A percentile compares a stretch with the other conserved stretches of the same genome.
These are phyloP conservation scores for Phycomyces nitens DNA, from an alignment of 192 early-diverging fungal genomes.

Conservation along the genomic window DNA sequence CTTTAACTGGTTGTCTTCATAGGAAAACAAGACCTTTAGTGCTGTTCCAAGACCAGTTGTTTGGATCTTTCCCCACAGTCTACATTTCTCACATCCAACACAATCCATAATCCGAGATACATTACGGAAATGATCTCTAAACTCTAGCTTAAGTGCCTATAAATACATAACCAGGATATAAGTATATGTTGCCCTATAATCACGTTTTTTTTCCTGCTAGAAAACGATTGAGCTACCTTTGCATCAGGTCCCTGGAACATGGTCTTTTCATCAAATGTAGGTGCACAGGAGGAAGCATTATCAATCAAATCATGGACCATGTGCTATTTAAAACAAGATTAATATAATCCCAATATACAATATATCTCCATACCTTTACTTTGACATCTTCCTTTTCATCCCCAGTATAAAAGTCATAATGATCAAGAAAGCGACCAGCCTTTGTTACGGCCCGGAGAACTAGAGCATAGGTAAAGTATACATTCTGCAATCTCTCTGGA, in stretches of 20 bases:
- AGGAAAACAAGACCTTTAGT: constrained; percentile 93
- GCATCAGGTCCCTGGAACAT: constrained; percentile 75
- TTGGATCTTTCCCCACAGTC: constrained; percentile 98
- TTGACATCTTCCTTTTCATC: constrained; percentile 47
- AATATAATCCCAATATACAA: constrained; percentile 16
- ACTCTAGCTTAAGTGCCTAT: constrained; percentile 76
- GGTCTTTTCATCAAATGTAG: constrained; percentile 87
- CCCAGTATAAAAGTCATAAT: constrained; percentile 77
- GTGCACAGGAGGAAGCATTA: constrained; percentile 58
- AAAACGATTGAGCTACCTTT: constrained; percentile 12
- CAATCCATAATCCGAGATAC: constrained; percentile 99
- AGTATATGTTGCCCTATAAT: too few species aligned
- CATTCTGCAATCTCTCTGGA: constrained; percentile 92
- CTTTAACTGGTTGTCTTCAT: constrained; percentile 66
- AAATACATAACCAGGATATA: constrained; percentile 2
- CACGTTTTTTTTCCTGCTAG: neutral
- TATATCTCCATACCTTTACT: constrained; percentile 42
- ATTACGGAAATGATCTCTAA: constrained; percentile 92
- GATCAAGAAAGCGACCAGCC: constrained; percentile 67
- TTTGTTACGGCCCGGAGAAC: constrained; percentile 84
- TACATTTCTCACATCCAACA: constrained; percentile 97
- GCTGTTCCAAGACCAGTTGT: constrained; percentile 93
- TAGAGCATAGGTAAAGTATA: constrained; percentile 92
- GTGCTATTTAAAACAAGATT: constrained; percentile 25
- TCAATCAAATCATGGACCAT: constrained; percentile 60